Evolutionary conservation across 2,329 filamentous ascomycete genomes (phyloP), one percentile per base, ranked within the genome.

Genomic region (Venturia pyrina): DNA sequence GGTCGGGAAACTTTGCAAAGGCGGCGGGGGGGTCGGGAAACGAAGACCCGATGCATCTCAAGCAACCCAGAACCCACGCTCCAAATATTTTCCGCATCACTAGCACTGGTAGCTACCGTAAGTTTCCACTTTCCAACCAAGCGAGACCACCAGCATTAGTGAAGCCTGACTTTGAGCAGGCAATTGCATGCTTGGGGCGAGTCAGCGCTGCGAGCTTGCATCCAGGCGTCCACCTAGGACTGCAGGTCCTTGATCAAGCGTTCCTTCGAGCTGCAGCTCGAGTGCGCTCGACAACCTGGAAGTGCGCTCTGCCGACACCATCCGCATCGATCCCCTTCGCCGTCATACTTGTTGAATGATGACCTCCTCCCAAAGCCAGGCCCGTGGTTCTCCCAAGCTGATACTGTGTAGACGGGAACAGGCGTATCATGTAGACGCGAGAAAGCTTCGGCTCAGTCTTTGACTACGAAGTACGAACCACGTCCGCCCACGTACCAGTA

Each of bases 391-490:
- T 37, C 37, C 28, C 37, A 40, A 11, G 37, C 37, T 40, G 7
- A 40, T 59, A 57, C 37, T 37, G 53, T n/a, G n/a, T n/a, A 28
- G 53, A n/a, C 53, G 53, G 40, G 48, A 61, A 43, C 37, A 46
- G 60, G 60, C 37, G 60, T 62, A 62, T 44, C 37, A 46, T 28
- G 43, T 62, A 44, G 60, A 62, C 11, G 37, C 60, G 60, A 43
- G 48, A 32, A 61, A 5, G 15, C 17, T 5, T 62, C n/a, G 60
- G 37, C 37, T 62, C 60, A 62, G 37, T n/a, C 60, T 62, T 62
- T 19, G 15, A 4, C 43, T 44, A 40, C 60, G n/a, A 32, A 4
- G 28, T 44, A 40, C 60, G n/a, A 32, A 62, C 5, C 60, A 62
- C 21, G 32, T 59, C 53, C 5, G 53, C 53, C 53, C 53, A 59